Evolutionary conservation across 257 asterid species (phyloP), one percentile per base, ranked within the genome.

Genomic region (Salvia miltiorrhiza): DNA sequence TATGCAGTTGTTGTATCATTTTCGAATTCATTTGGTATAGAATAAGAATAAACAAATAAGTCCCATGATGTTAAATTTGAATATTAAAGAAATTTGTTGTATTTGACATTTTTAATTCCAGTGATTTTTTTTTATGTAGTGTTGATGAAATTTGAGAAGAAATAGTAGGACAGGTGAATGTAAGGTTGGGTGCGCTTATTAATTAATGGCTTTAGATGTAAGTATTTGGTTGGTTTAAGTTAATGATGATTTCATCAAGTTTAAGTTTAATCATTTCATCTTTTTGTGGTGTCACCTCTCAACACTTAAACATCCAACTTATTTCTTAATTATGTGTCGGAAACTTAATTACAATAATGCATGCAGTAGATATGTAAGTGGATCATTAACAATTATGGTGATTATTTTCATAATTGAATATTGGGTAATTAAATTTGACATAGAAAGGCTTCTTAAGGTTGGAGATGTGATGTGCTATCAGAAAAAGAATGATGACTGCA

Each of bases 231-330:
- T 74, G 50, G 74, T 70, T 50, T n/a, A n/a, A 67, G 37, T 28
- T 20, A 37, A 70, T 78, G 74, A 78, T 72, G 49, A 67, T 69
- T 78, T 48, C 79, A 67, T 73, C 9, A 69, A 57, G 65, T 49
- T 40, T 21, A 73, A 69, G 76, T 45, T 9, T 68, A 45, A 78
- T 73, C 49, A 73, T 63, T 44, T 54, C 73, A 19, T 48, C 75
- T 72, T 28, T 61, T 73, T n/a, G 56, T 33, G 54, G 69, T 59
- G 73, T 77, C 67, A 55, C 69, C 50, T 48, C 66, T 63, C 65
- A 20, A 43, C 59, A 68, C 39, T 32, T 71, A 58, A 7, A 35
- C 53, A 39, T 58, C 74, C 49, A 56, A 65, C 23, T 39, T 39
- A 67, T 59, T 2, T 40, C 63, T 12, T 48, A 63, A 26, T 63